These are phyloP conservation scores for Nothopassalora personata DNA, from an alignment of 2,329 filamentous ascomycete genomes.

Conservation along the genomic window DNA sequence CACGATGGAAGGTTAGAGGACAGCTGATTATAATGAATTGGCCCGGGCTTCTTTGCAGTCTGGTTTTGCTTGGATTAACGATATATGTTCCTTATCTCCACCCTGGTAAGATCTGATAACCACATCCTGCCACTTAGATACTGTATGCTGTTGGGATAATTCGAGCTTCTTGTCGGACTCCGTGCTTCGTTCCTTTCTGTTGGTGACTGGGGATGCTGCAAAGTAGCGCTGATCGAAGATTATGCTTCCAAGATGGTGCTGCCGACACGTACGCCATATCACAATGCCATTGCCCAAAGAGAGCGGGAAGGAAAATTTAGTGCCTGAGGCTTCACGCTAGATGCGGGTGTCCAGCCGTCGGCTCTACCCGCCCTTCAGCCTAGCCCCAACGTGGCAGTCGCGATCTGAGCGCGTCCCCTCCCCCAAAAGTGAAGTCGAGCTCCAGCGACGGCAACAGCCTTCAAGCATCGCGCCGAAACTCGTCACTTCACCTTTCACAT, in stretches of 20 bases:
- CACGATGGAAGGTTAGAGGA: not conserved
- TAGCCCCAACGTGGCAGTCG: not conserved
- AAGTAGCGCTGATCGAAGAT: not conserved
- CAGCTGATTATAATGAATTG: not conserved
- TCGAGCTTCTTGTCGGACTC: not conserved
- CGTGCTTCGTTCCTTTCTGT: not conserved
- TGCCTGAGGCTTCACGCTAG: not conserved
- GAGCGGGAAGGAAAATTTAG: too few relatives aligned
- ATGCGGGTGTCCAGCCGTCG: not conserved
- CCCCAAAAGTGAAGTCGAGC: not conserved
- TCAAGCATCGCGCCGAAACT: not conserved
- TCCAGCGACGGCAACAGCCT: not conserved
- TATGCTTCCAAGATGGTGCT: not conserved
- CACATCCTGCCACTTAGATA: not conserved
- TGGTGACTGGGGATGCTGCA: not conserved
- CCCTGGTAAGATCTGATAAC: not conserved
- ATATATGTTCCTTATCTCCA: not conserved
- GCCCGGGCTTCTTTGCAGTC: not conserved
- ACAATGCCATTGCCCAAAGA: too few relatives aligned
- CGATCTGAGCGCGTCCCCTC: not conserved
- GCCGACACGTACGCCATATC: not conserved
- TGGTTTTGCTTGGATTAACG: not conserved
- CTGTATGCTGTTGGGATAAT: not conserved
- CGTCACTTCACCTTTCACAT: constrained; percentile 1
- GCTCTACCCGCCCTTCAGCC: not conserved